Percentiles rank a stretch among this genome's conserved stretches.
Evolutionary conservation across 106 monocot species (phyloP).

Genomic region (Dendrobium huoshanense): DNA sequence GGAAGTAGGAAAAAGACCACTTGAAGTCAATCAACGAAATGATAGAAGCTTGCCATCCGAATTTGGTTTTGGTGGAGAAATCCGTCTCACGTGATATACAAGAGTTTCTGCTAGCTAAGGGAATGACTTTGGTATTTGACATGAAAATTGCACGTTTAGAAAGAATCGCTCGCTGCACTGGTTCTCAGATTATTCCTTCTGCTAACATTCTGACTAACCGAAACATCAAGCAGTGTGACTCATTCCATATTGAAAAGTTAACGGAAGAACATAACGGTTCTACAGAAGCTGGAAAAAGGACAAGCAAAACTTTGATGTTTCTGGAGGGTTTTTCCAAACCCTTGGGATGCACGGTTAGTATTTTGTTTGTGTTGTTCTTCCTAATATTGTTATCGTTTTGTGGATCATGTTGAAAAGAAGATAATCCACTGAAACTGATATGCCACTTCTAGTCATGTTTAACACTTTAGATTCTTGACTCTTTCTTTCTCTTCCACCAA

Average conservation of each 20-base stretch:
- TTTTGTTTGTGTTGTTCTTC: neutral
- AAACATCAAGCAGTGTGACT: slow-evolving; percentile 61
- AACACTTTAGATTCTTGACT: neutral
- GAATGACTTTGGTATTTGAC: slow-evolving; percentile 77
- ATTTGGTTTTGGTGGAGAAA: slow-evolving; percentile 96
- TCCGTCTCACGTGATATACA: slow-evolving; percentile 85
- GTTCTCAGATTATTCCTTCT: slow-evolving; percentile 64
- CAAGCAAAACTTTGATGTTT: slow-evolving; percentile 83
- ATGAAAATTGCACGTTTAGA: slow-evolving; percentile 81
- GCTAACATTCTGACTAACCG: slow-evolving; percentile 27
- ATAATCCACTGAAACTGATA: neutral
- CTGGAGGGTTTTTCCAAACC: slow-evolving; percentile 88
- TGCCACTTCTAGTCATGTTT: neutral
- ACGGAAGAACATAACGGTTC: slow-evolving; percentile 61
- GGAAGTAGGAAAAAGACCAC: slow-evolving; percentile 55
- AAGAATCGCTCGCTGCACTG: slow-evolving; percentile 82
- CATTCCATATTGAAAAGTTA: slow-evolving; percentile 79
- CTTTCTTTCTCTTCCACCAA: neutral
- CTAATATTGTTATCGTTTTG: neutral
- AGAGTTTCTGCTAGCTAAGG: slow-evolving; percentile 60
- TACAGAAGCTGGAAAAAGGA: slow-evolving; percentile 54
- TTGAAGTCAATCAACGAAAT: slow-evolving; percentile 57
- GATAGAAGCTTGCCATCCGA: slow-evolving; percentile 70
- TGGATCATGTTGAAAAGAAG: neutral
- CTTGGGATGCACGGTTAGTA: slow-evolving; percentile 87